Base-by-base conservation (phyloP, 805 yeast genomes). In the Wickerhamiella sorbophila region DNA sequence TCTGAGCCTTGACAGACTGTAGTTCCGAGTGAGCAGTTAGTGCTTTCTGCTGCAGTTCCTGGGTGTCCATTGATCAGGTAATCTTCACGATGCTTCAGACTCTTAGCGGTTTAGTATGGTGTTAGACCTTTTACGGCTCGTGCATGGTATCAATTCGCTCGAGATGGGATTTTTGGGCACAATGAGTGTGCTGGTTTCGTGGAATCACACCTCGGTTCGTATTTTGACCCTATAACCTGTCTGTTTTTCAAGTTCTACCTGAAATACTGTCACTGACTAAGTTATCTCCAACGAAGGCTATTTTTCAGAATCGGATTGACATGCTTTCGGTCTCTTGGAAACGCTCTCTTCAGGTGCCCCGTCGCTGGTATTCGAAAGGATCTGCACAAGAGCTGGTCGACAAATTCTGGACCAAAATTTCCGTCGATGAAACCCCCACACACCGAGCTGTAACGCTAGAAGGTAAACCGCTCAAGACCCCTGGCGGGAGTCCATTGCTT, bases 341-440 rank as follows among this genome's bases (percentile, higher is more conserved):
- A 24, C 29, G 29, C 12, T 24, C 12, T 6, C 10, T 24, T 12
- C 6, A 6, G 29, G 29, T 24, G 12, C 29, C 29, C 10, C 29
- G 29, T 12, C 29, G 29, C 6, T 24, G 10, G 10, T 24, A 24
- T 12, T 6, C 29, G 29, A 24, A 6, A n/a, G 4, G 9, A 27
- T 21, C 38, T 17, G 16, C 26, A 4, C 26, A 14, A 17, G 33
- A 24, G 31, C 21, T 29, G 21, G 44, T 42, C 2, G 65, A 72
- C 38, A 77, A 74, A 57, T 85, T 86, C 59, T 86, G 95, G 95
- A 82, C 81, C 43, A 71, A 75, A 37, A 91, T 82, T 4, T 66
- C 63, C 22, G 60, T 72, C 59, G 41, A 49, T 36, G 58, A 64
- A 42, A 52, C 56, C 0, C 54, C 57, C 1, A 56, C 59, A 2